phyloP scores from a whole-genome alignment of 495 filamentous ascomycete species.

The Penicillium odoratum region DNA sequence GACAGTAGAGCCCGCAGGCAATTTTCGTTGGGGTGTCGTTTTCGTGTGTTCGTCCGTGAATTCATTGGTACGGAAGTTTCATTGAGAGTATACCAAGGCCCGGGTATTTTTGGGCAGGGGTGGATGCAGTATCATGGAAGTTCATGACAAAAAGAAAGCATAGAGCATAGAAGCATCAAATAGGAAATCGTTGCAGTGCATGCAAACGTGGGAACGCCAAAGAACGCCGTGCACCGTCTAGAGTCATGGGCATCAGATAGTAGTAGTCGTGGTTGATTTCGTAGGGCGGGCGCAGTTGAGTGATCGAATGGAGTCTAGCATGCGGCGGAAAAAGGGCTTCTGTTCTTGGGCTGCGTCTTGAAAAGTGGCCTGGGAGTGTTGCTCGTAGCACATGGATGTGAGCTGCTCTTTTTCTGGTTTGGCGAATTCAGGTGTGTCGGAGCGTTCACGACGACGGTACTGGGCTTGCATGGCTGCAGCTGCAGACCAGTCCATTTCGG shows the following conservation, averaged over 20 bases:
- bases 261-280: slow-evolving; percentile 23
- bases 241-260: slow-evolving; percentile 17
- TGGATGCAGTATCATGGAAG: neutral
- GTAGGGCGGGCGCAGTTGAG: slow-evolving; percentile 30
- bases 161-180: slow-evolving; percentile 12
- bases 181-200: slow-evolving; percentile 15
- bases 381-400: slow-evolving; percentile 39
- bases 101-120: neutral
- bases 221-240: slow-evolving; percentile 10
- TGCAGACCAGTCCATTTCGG: slow-evolving; percentile 39
- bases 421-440: slow-evolving; percentile 28
- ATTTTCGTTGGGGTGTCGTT: slow-evolving; percentile 7
- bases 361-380: slow-evolving; percentile 26
- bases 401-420: slow-evolving; percentile 30
- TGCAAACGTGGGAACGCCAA: slow-evolving; percentile 1
- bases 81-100: slow-evolving; percentile 6
- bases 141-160: slow-evolving; percentile 12
- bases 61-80: slow-evolving; percentile 17
- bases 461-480: slow-evolving; percentile 44
- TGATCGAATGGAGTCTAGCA: slow-evolving; percentile 37
- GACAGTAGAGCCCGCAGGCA: slow-evolving; percentile 11
- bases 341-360: slow-evolving; percentile 28
- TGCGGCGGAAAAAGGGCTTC: slow-evolving; percentile 32
- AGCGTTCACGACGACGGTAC: slow-evolving; percentile 38
- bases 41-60: slow-evolving; percentile 14